Percentiles rank a stretch among this genome's conserved stretches.
These are phyloP conservation scores for Nakazawaea anatomiae DNA, from an alignment of 805 yeast species.

Conservation along the genomic window DNA sequence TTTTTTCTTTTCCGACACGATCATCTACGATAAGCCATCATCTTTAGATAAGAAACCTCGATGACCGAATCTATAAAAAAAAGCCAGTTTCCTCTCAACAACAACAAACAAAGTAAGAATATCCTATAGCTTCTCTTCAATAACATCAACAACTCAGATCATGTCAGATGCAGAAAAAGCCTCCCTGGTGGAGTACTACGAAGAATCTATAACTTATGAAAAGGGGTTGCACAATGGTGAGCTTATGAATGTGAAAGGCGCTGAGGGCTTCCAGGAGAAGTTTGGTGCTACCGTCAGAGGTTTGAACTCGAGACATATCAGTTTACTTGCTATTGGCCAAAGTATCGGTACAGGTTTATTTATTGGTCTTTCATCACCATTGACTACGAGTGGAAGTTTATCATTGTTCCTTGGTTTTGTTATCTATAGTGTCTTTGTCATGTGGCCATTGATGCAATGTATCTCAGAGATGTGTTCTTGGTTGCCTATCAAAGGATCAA, in stretches of 20 bases:
- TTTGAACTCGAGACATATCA: slow-evolving; percentile 36
- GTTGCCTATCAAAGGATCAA: slow-evolving; percentile 39
- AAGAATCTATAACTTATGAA: not conserved
- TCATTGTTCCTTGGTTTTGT: slow-evolving; percentile 33
- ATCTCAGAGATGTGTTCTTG: slow-evolving; percentile 33
- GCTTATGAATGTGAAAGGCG: not conserved
- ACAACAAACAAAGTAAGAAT: no score
- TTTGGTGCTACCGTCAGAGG: slow-evolving; percentile 19
- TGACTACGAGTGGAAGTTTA: slow-evolving; percentile 35
- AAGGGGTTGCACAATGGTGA: not conserved
- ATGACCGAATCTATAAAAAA: no score
- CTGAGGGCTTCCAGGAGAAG: not conserved
- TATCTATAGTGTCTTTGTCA: slow-evolving; percentile 32
- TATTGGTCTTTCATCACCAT: slow-evolving; percentile 35
- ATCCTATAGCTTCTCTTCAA: no score
- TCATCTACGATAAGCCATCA: no score
- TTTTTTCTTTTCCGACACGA: no score
- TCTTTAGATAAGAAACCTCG: no score
- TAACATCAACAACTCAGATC: not conserved
- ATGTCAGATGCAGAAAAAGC: not conserved
- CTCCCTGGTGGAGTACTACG: not conserved
- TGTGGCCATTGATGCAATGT: slow-evolving; percentile 36
- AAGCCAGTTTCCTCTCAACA: no score
- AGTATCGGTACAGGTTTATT: slow-evolving; percentile 42
- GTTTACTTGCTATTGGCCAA: slow-evolving; percentile 41